Evolutionary conservation across 2,329 filamentous ascomycete genomes (phyloP).

Genomic region (Aspergillus pseudonomiae): DNA sequence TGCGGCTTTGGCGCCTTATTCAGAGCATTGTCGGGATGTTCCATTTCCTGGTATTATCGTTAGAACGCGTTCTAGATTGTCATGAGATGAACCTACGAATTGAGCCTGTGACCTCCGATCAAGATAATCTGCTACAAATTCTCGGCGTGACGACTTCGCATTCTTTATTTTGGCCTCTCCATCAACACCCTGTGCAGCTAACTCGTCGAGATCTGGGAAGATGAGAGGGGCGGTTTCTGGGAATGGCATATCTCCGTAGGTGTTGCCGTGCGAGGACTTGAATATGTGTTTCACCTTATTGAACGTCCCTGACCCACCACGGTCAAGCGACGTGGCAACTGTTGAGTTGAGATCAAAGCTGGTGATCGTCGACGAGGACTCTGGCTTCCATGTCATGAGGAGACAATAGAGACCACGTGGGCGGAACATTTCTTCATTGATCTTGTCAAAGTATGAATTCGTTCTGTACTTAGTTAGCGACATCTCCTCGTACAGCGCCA

Average conservation of each 20-base stretch:
- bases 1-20: conserved; percentile 33
- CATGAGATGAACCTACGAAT: conserved; percentile 40
- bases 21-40: conserved; percentile 48
- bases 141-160: conserved; percentile 9
- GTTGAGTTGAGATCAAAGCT: conserved; percentile 41
- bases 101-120: conserved; percentile 53
- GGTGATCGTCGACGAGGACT: conserved; percentile 31
- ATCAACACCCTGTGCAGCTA: conserved; percentile 12
- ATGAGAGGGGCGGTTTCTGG: conserved; percentile 54
- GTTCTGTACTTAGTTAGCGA: conserved; percentile 33
- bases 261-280: conserved; percentile 41
- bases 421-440: conserved; percentile 61
- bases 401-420: conserved; percentile 59
- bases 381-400: conserved; percentile 58
- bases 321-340: conserved; percentile 36
- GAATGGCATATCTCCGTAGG: conserved; percentile 37
- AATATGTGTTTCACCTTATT: conserved; percentile 37
- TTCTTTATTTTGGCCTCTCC: conserved; percentile 20
- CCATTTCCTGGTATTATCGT: conserved; percentile 24
- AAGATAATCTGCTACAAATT: conserved; percentile 52
- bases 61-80: conserved; percentile 1
- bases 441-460: conserved; percentile 58
- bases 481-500: conserved; percentile 17
- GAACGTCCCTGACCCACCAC: conserved; percentile 17
- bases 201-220: conserved; percentile 49